Percentiles rank a stretch among this genome's conserved stretches.
Conservation (phyloP, 108 stramenopile species). For the Phaeodactylum tricornutum region DNA sequence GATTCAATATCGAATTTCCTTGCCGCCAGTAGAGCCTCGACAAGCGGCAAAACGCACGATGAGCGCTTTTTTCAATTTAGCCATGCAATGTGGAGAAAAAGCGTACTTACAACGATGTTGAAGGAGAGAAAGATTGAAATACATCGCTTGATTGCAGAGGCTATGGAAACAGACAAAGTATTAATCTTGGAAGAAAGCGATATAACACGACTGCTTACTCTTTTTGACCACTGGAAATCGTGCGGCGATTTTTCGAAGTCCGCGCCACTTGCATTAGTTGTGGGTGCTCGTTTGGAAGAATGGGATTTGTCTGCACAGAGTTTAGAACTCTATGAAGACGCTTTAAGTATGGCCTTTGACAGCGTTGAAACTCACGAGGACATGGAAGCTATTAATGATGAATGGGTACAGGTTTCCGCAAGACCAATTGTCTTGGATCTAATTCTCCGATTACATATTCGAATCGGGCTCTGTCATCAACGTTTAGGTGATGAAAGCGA, state of each 20-base stretch:
- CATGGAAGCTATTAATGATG: not conserved
- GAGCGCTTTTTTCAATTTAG: constrained; percentile 30
- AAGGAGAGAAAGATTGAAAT: constrained; percentile 41
- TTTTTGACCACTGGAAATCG: constrained; percentile 48
- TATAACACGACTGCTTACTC: constrained; percentile 17
- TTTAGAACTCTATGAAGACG: constrained; percentile 15
- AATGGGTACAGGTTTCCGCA: constrained; percentile 13
- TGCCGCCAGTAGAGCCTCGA: not conserved
- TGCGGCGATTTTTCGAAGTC: constrained; percentile 38
- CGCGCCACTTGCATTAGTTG: constrained; percentile 28
- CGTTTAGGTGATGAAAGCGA: constrained; percentile 9
- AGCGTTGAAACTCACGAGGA: constrained; percentile 6
- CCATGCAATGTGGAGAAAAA: constrained; percentile 52
- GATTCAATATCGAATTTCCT: not conserved
- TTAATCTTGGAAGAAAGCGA: constrained; percentile 9
- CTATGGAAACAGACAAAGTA: constrained; percentile 30
- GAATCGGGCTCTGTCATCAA: constrained; percentile 15
- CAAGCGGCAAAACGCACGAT: not conserved
- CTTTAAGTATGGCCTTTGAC: constrained; percentile 15
- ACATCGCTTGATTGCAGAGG: constrained; percentile 38
- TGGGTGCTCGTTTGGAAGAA: constrained; percentile 22
- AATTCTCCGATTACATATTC: constrained; percentile 20
- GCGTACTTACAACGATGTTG: constrained; percentile 35
- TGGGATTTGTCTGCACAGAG: constrained; percentile 10
- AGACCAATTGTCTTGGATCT: constrained; percentile 13